Evolutionary conservation across 306 rosid genomes (phyloP), one percentile per base, ranked within the genome.

Genomic region (Arachis stenosperma): DNA sequence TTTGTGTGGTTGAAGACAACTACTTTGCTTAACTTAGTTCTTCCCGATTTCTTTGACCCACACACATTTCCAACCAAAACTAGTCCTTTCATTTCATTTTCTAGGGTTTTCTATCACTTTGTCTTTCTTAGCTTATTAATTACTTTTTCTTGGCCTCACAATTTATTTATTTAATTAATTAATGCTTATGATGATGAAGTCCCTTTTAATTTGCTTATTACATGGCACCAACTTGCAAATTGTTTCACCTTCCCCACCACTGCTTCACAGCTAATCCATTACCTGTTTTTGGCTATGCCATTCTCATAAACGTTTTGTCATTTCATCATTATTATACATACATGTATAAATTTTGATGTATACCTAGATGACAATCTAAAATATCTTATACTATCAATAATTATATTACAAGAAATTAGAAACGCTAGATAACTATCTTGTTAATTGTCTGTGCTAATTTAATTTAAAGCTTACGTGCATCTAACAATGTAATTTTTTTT

Each of bases 31-130:
- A 51, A 75, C 67, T 78, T 79, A 79, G 52, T 81, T 82, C 62
- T 82, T 82, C 80, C 76, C 83, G 40, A 83, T 76, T 85, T 79
- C 47, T 70, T 84, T 87, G 84, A 79, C 83, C 85, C 87, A 73
- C 85, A 73, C 85, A 71, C 71, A 50, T 69, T 74, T 68, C 80
- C 74, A 50, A 69, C 77, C 77, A 58, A 59, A 56, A 65, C 71
- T 73, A 55, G 63, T 61, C 70, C 37, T 33, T 33, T 67, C 76
- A 69, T 81, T 81, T 66, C 62, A 71, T 73, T 86, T 83, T 70
- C 79, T 78, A 73, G 70, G 65, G 55, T 76, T 81, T 67, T 75
- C 80, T 64, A 41, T 73, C 67, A 50, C 70, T 71, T 69, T 65
- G 6, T 67, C 75, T 67, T 73, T 82, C 70, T 65, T 39, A 47